Conservation (phyloP, 2,329 filamentous ascomycete genomes). For the Purpureocillium takamizusanense region DNA sequence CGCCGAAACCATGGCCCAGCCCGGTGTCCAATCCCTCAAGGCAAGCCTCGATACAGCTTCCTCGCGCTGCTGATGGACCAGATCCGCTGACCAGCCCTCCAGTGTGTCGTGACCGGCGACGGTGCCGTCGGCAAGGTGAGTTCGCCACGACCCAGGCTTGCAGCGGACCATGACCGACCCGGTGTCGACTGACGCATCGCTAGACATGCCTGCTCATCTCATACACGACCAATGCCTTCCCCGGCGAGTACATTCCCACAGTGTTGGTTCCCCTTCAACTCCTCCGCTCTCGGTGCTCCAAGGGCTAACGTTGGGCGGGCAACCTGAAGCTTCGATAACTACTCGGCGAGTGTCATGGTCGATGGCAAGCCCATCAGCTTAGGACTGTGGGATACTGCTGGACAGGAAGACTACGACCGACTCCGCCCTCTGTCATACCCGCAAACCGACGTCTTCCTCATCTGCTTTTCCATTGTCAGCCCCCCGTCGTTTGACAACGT, state of each 20-base stretch:
- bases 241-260: constrained; percentile 99
- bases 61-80: too few relatives aligned
- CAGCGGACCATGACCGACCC: constrained; percentile 1
- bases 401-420: constrained; percentile 97
- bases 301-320: constrained; percentile 3
- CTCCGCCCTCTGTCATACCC: constrained; percentile 93
- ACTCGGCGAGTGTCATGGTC: constrained; percentile 98
- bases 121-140: constrained; percentile 95
- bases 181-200: constrained; percentile 4
- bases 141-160: constrained; percentile 6
- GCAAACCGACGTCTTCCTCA: constrained; percentile 96
- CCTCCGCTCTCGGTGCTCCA: constrained; percentile 1
- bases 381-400: constrained; percentile 96
- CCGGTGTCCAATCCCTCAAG: constrained; percentile 83
- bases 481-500: constrained; percentile 98
- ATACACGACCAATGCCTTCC: constrained; percentile 98
- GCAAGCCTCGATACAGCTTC: constrained; percentile 31
- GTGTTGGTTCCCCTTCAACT: constrained; percentile 55
- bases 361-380: constrained; percentile 96
- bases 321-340: constrained; percentile 80
- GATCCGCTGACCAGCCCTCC: constrained; percentile 9
- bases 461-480: constrained; percentile 97
- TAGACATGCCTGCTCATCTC: constrained; percentile 98
- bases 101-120: constrained; percentile 98
- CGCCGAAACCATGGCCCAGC: constrained; percentile 56